phyloP scores from a whole-genome alignment of 177 flowering plant genomes.

The Vitis hybrid region DNA sequence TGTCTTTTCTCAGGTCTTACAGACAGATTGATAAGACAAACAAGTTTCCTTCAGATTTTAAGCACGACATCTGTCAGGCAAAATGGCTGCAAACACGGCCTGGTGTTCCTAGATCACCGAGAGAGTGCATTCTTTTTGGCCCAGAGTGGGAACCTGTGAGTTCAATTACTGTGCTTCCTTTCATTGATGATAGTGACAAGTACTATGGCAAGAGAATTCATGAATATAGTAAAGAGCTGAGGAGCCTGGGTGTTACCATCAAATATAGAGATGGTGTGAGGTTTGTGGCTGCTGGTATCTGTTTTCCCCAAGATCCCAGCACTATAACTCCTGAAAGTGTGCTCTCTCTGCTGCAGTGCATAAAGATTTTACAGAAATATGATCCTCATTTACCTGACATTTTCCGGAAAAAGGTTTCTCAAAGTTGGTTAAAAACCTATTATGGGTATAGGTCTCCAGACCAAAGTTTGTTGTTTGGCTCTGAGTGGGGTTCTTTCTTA shows the following conservation, averaged over 20 bases:
- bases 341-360: constrained; percentile 43
- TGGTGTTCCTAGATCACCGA: constrained; percentile 28
- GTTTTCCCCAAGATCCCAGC: constrained; percentile 27
- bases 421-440: constrained; percentile 56
- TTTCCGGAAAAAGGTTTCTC: constrained; percentile 22
- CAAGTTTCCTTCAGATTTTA: constrained; percentile 26
- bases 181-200: constrained; percentile 43
- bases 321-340: constrained; percentile 29
- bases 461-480: constrained; percentile 36
- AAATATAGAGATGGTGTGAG: constrained; percentile 36
- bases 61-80: neutral
- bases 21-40: constrained; percentile 23
- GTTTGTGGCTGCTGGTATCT: constrained; percentile 35
- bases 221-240: constrained; percentile 42
- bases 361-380: constrained; percentile 21
- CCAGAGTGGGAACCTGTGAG: constrained; percentile 49
- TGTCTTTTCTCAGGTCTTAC: constrained; percentile 41
- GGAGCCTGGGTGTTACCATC: constrained; percentile 41
- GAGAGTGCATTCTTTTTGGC: constrained; percentile 36
- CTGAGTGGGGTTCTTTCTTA: constrained; percentile 29
- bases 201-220: constrained; percentile 41
- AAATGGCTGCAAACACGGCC: constrained; percentile 55
- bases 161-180: constrained; percentile 55
- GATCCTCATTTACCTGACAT: constrained; percentile 18
- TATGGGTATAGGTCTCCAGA: constrained; percentile 47